Conservation (phyloP, 2,329 filamentous ascomycete genomes). For the Penicillium sp. region DNA sequence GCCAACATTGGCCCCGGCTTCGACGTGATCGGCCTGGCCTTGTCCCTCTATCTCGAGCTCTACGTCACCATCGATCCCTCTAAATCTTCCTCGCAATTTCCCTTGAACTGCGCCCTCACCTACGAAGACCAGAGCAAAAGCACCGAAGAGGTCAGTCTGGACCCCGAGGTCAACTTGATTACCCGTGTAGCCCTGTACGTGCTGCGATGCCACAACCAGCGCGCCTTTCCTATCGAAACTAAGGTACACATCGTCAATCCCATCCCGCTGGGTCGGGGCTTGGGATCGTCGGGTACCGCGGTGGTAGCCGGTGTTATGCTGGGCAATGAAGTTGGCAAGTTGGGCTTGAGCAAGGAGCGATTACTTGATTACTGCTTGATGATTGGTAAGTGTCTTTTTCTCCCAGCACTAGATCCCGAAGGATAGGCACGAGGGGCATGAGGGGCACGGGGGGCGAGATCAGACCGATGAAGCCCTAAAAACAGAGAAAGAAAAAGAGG, state of each 20-base stretch:
- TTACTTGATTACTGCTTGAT: constrained; percentile 96
- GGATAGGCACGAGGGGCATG: neutral
- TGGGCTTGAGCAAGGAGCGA: constrained; percentile 73
- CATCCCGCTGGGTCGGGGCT: constrained; percentile 84
- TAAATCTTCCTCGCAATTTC: constrained; percentile 35
- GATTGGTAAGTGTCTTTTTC: constrained; percentile 66
- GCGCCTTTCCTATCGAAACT: constrained; percentile 78
- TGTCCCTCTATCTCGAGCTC: constrained; percentile 91
- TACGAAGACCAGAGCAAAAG: constrained; percentile 81
- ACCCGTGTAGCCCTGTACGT: constrained; percentile 94
- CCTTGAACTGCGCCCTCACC: constrained; percentile 72
- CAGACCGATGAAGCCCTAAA: no score
- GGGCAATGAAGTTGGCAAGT: constrained; percentile 79
- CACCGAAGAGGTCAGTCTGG: constrained; percentile 70
- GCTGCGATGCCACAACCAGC: constrained; percentile 83
- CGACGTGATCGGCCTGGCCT: constrained; percentile 89
- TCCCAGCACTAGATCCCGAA: neutral
- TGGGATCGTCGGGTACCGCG: constrained; percentile 93
- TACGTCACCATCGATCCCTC: constrained; percentile 72
- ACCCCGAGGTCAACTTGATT: constrained; percentile 85
- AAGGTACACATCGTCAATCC: constrained; percentile 94
- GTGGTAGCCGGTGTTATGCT: constrained; percentile 94
- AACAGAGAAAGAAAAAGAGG: no score
- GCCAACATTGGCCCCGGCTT: constrained; percentile 98
- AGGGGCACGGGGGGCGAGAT: no score